Base-by-base conservation (phyloP, 1,284 basidiomycete genomes). In the Rhodotorula sp. region DNA sequence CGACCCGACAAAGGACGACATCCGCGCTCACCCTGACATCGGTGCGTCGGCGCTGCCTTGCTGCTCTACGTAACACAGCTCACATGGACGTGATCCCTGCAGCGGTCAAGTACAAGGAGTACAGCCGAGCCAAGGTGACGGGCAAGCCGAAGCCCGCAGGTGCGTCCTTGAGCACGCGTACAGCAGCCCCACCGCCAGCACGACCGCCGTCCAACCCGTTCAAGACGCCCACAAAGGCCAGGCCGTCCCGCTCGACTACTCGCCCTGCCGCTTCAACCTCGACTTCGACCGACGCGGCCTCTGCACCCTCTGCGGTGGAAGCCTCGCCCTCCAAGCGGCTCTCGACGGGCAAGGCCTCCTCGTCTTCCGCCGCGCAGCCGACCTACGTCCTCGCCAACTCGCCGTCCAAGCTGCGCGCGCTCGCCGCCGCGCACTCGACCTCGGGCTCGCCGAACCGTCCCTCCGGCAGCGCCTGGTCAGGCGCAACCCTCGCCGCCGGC, bases 91-190 rank as follows among this genome's bases (percentile, higher is more conserved):
- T 25, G n/a, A 8, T 25, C 13, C 25, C 17, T 42, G 27, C 60
- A 76, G 73, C 75, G 1, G 49, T 19, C 17, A 74, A 74, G 53
- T 76, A 76, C 71, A 76, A 72, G 23, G 41, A 61, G 34, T 76
- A 76, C 67, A 62, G 25, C 59, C 64, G 67, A 53, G 50, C 48
- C 49, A 50, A 58, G 34, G 25, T 34, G 34, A 5, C 46, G 27
- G 56, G 44, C 13, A 44, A 53, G 44, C 46, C 53, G 52, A 61
- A n/a, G 16, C 17, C 57, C 14, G 10, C 49, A 27, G 34, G 45
- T 42, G 21, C 61, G 10, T 48, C 65, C 13, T 19, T 46, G 56
- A 14, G 23, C 46, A 10, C 25, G 42, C 25, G 34, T 10, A 19
- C 60, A 17, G 41, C n/a, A 4, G 42, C 49, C 46, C 56, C 56